Percentiles rank a stretch among this genome's conserved stretches.
Evolutionary conservation across 805 yeast genomes (phyloP).

Genomic region (Candida dajiaensis): DNA sequence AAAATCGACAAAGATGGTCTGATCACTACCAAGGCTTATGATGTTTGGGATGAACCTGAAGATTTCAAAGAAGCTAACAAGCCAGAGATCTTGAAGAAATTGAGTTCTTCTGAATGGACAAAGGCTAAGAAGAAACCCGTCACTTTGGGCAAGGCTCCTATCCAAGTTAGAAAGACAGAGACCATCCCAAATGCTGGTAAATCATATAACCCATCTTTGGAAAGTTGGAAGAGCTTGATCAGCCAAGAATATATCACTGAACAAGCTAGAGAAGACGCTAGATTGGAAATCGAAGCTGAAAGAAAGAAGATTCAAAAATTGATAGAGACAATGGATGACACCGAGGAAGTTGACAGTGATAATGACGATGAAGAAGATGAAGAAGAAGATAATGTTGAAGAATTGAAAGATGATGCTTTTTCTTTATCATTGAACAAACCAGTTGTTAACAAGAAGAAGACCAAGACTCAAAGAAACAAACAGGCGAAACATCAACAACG

Average conservation of each 20-base stretch:
- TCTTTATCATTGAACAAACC: constrained; percentile 69
- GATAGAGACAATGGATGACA: constrained; percentile 56
- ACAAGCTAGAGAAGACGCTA: constrained; percentile 58
- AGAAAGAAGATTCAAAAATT: constrained; percentile 57
- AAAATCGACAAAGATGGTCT: constrained; percentile 61
- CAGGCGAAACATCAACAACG: constrained; percentile 58
- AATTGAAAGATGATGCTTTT: constrained; percentile 31
- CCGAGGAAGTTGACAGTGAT: constrained; percentile 43
- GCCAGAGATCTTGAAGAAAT: constrained; percentile 35
- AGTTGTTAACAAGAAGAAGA: constrained; percentile 63
- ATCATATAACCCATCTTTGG: constrained; percentile 86
- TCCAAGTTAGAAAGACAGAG: constrained; percentile 45
- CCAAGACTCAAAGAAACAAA: constrained; percentile 69
- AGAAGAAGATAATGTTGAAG: constrained; percentile 25
- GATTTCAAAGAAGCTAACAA: constrained; percentile 20
- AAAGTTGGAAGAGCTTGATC: constrained; percentile 74
- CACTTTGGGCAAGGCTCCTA: constrained; percentile 48
- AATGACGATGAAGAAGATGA: constrained; percentile 30
- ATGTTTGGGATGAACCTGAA: constrained; percentile 57
- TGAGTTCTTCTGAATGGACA: constrained; percentile 42
- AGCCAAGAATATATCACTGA: constrained; percentile 61
- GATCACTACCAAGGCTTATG: constrained; percentile 43
- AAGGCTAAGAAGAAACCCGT: constrained; percentile 48
- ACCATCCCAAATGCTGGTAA: constrained; percentile 74
- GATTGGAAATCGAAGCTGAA: constrained; percentile 55